A percentile compares a stretch with the other conserved stretches of the same genome.
These are phyloP conservation scores for Globisporangium yorkense DNA, from an alignment of 352 stramenopile species.

Conservation along the genomic window DNA sequence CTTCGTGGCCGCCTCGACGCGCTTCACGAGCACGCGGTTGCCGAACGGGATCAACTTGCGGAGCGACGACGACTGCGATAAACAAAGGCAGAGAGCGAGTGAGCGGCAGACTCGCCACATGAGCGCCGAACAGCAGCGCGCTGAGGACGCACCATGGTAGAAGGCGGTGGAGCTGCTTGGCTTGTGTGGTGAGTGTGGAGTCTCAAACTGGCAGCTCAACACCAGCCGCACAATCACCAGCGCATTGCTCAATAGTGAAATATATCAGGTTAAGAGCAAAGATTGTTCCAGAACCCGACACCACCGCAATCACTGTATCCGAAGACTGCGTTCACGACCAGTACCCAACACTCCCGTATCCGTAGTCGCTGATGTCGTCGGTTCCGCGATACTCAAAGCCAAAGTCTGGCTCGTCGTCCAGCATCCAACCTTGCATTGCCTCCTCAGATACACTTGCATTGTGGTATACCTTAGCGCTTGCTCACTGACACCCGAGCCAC, in stretches of 20 bases:
- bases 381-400: background rate
- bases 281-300: constrained; percentile 7
- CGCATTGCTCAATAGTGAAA: background rate
- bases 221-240: background rate
- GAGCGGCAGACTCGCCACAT: background rate
- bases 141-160: constrained; percentile 5
- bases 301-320: background rate
- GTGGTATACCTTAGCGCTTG: no score
- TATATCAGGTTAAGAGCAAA: background rate
- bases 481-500: constrained; percentile 4
- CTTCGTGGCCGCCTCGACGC: constrained; percentile 87
- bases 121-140: background rate
- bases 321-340: background rate
- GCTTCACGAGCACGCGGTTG: constrained; percentile 94
- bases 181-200: constrained; percentile 14
- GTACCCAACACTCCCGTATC: background rate
- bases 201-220: constrained; percentile 8
- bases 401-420: background rate
- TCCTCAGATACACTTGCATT: no score
- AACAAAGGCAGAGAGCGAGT: background rate
- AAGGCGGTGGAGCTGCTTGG: background rate
- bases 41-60: constrained; percentile 91
- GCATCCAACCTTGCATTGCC: background rate
- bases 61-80: constrained; percentile 40
- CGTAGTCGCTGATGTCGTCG: constrained; percentile 1